phyloP scores from a whole-genome alignment of 2,329 filamentous ascomycete species.

The Acrodontium crateriforme region DNA sequence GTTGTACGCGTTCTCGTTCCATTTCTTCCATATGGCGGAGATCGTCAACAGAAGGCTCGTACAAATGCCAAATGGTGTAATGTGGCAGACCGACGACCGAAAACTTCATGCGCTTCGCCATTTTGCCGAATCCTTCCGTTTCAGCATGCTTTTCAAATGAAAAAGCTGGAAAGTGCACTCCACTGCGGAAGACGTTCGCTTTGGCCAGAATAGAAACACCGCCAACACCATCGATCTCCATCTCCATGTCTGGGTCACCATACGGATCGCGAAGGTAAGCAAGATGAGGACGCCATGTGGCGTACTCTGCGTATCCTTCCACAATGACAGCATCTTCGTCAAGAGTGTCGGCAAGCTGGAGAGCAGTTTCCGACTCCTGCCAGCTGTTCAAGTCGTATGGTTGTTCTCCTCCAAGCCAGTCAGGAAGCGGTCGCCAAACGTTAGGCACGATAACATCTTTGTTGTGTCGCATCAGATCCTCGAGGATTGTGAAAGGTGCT shows the following conservation, averaged over 20 bases:
- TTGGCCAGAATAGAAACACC: conserved; percentile 96
- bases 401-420: conserved; percentile 97
- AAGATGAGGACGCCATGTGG: conserved; percentile 92
- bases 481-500: conserved; percentile 87
- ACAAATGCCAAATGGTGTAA: conserved; percentile 98
- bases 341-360: conserved; percentile 83
- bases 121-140: conserved; percentile 98
- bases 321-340: conserved; percentile 98
- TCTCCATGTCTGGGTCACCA: conserved; percentile 96
- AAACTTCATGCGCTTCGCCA: conserved; percentile 92
- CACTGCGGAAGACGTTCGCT: conserved; percentile 84
- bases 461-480: conserved; percentile 97
- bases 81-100: conserved; percentile 92
- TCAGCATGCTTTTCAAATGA: conserved; percentile 98
- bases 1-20: conserved; percentile 70
- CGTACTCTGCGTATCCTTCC: conserved; percentile 96
- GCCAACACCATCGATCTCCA: conserved; percentile 97
- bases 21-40: conserved; percentile 98
- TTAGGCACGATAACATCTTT: conserved; percentile 98
- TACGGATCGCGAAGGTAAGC: conserved; percentile 94
- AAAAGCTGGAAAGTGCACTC: conserved; percentile 95
- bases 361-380: conserved; percentile 95
- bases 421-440: conserved; percentile 95
- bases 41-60: conserved; percentile 96
- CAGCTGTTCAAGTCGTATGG: conserved; percentile 97